These are phyloP conservation scores for Colletotrichum spaethianum DNA, from an alignment of 2,329 filamentous ascomycete species.

Conservation along the genomic window DNA sequence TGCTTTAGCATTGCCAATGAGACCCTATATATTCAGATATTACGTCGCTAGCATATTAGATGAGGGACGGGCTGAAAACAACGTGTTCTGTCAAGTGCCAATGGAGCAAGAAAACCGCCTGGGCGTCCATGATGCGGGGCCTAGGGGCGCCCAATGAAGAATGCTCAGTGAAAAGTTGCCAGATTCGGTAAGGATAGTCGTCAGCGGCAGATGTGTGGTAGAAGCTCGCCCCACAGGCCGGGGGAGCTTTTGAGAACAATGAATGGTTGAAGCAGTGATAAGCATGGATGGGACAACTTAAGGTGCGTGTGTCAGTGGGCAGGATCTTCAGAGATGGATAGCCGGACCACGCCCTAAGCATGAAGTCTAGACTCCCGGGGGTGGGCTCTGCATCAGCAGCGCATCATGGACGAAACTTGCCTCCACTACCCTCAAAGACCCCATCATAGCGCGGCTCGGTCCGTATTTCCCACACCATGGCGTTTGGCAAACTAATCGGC, in stretches of 20 bases:
- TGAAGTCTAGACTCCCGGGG: constrained; percentile 11
- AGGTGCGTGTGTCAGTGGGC: background rate
- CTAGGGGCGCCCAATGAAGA: constrained; percentile 2
- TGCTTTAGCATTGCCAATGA: background rate
- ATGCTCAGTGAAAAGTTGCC: constrained; percentile 21
- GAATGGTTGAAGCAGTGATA: constrained; percentile 3
- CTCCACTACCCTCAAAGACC: background rate
- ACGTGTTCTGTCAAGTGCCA: constrained; percentile 8
- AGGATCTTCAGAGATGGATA: constrained; percentile 1
- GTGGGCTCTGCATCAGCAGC: background rate
- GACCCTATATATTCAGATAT: background rate
- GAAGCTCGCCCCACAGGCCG: background rate
- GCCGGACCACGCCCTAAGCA: background rate
- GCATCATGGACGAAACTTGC: constrained; percentile 14
- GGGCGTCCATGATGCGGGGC: constrained; percentile 7
- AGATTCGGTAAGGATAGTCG: constrained; percentile 9
- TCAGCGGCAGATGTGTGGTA: background rate
- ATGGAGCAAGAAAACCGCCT: constrained; percentile 2
- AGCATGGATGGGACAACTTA: constrained; percentile 6
- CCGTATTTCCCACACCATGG: constrained; percentile 18
- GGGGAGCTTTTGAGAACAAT: constrained; percentile 1
- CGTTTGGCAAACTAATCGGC: constrained; percentile 11
- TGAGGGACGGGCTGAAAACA: background rate
- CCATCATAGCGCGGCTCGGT: constrained; percentile 10
- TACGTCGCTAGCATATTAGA: background rate